A percentile compares a stretch with the other conserved stretches of the same genome.
Conservation (phyloP, 805 yeast genomes). For the Wickerhamomyces canadensis region DNA sequence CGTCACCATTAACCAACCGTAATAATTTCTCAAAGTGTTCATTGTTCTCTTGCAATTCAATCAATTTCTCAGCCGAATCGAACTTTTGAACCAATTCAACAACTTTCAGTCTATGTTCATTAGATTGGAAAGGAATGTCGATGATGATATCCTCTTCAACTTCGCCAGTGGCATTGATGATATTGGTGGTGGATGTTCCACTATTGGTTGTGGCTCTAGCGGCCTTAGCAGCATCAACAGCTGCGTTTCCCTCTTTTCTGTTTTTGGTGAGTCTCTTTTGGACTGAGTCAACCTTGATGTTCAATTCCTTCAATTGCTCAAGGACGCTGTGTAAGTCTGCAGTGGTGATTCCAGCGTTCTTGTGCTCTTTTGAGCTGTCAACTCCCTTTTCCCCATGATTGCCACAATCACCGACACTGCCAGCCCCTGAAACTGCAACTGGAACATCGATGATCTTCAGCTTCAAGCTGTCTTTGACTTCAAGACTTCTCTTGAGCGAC, state of each 20-base stretch:
- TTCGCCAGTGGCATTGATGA: too few relatives aligned
- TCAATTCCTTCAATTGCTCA: not conserved
- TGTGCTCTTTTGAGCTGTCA: too few relatives aligned
- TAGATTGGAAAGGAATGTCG: conserved; percentile 5
- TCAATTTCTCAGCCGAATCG: conserved; percentile 8
- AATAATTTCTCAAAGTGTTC: conserved; percentile 5
- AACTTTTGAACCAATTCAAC: conserved; percentile 3
- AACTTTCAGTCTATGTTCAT: not conserved
- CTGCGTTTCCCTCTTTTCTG: too few relatives aligned
- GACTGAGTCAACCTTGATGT: not conserved
- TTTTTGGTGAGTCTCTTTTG: too few relatives aligned
- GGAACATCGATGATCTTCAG: conserved; percentile 17
- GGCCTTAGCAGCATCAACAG: too few relatives aligned
- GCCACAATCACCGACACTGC: not conserved
- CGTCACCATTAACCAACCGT: not conserved
- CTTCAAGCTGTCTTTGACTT: conserved; percentile 40
- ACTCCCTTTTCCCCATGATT: not conserved
- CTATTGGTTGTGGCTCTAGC: too few relatives aligned
- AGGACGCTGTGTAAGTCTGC: too few relatives aligned
- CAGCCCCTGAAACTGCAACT: not conserved
- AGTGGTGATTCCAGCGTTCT: too few relatives aligned
- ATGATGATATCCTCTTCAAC: conserved; percentile 1
- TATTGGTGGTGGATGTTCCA: too few relatives aligned
- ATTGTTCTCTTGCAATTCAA: not conserved
- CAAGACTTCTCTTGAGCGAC: conserved; percentile 39